Evolutionary conservation across 208 protist species (phyloP), one percentile per base, ranked within the genome.

Genomic region (Lotmaria passim): DNA sequence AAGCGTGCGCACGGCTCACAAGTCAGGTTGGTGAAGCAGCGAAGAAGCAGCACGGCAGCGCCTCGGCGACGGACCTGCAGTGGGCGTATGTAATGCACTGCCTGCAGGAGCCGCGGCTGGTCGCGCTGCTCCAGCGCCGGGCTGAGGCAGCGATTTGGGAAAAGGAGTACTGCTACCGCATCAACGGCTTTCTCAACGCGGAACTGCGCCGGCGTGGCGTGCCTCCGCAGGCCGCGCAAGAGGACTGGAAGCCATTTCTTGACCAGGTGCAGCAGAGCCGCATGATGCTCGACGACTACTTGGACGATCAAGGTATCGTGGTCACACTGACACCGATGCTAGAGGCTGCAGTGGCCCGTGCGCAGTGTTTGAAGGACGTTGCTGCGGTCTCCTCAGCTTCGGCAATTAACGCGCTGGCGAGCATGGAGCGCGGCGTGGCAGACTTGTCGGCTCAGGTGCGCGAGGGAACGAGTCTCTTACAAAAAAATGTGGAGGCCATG

Each of bases 171-270:
- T 15, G 26, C 12, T 74, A 53, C 38, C 59, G 33, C 19, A 28
- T 74, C 10, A 23, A 57, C 10, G 39, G 61, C 3, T 24, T 74
- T 15, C 58, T 74, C 7, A 46, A 33, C 55, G 69, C 58, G 23
- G 57, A 74, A 19, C 51, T 74, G 69, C 59, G 34, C 21, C 30
- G 31, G 3, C 69, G 59, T 15, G 24, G 62, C 36, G 50, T 74
- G 7, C 59, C 62, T 23, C n/a, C 28, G 44, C 38, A 26, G 14
- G 8, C 46, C 10, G 34, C 59, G 2, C 23, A 55, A 11, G 48
- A 66, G 7, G 33, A 52, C 48, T 24, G 66, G 5, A 2, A 1
- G 21, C n/a, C 69, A 19, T 67, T 74, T 34, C 30, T 59, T 2
- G 28, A 60, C 23, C 38, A 31, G 15, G 51, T 68, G 15, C 21